These are phyloP conservation scores for Fraxinus xanthoxyloides DNA, from an alignment of 305 asterid genomes.

Conservation along the genomic window DNA sequence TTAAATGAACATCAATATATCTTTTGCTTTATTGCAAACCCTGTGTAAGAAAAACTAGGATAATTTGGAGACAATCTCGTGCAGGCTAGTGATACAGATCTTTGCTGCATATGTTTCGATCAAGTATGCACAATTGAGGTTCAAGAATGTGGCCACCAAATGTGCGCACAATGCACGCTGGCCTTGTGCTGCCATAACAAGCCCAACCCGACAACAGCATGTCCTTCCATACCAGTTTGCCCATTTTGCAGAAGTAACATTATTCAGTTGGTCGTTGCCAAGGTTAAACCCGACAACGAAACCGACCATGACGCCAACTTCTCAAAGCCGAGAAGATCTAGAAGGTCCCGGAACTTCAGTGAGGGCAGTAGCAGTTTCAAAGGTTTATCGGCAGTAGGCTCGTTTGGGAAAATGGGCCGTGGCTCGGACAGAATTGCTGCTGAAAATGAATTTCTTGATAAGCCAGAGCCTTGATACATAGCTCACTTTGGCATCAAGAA, in stretches of 20 bases:
- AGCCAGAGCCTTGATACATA: conserved; percentile 54
- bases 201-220: conserved; percentile 64
- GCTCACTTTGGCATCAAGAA: conserved; percentile 2
- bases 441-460: conserved; percentile 56
- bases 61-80: conserved; percentile 13
- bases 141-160: conserved; percentile 82
- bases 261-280: conserved; percentile 54
- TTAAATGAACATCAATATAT: not conserved
- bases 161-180: conserved; percentile 91
- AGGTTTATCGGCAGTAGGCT: conserved; percentile 60
- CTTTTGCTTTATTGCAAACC: not conserved
- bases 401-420: conserved; percentile 68
- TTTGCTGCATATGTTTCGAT: conserved; percentile 92
- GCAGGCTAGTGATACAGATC: conserved; percentile 69
- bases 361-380: conserved; percentile 87
- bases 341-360: conserved; percentile 53
- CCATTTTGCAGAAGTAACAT: conserved; percentile 89
- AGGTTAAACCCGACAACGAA: conserved; percentile 41
- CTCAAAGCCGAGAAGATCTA: conserved; percentile 47
- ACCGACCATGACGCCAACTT: conserved; percentile 39
- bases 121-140: conserved; percentile 88
- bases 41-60: not conserved
- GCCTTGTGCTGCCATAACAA: conserved; percentile 86
- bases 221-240: conserved; percentile 57
- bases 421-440: conserved; percentile 60